Conservation (phyloP, 2,329 filamentous ascomycete species). For the Aschersonia sp. region DNA sequence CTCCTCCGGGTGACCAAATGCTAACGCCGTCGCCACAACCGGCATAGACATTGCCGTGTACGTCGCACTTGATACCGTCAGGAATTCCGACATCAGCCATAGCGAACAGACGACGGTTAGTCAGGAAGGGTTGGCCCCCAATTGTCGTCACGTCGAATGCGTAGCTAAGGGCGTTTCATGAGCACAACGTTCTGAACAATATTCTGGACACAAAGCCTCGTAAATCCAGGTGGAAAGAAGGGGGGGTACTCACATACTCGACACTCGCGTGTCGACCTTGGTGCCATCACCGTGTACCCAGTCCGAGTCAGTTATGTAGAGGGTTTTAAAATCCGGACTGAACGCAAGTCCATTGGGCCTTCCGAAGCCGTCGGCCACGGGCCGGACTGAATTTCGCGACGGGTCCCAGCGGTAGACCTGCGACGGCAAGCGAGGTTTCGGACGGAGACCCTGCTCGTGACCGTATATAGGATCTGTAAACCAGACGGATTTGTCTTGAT, state of each 20-base stretch:
- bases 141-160: constrained; percentile 17
- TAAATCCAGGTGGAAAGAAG: no score
- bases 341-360: constrained; percentile 31
- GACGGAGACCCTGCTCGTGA: constrained; percentile 29
- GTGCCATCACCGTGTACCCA: constrained; percentile 18
- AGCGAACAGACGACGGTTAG: constrained; percentile 34
- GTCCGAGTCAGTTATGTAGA: constrained; percentile 31
- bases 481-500: constrained; percentile 28
- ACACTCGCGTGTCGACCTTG: constrained; percentile 10
- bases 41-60: constrained; percentile 31
- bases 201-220: no score
- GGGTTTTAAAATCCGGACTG: constrained; percentile 25
- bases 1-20: constrained; percentile 30
- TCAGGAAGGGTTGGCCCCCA: constrained; percentile 22
- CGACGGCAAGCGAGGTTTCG: constrained; percentile 25
- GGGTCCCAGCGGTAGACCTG: constrained; percentile 34
- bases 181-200: background rate
- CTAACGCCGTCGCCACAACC: constrained; percentile 34
- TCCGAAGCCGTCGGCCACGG: constrained; percentile 31
- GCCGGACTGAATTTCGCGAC: constrained; percentile 20
- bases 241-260: constrained; percentile 12
- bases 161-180: constrained; percentile 10
- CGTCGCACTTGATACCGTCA: constrained; percentile 31
- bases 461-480: constrained; percentile 37
- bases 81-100: constrained; percentile 32